These are phyloP conservation scores for Pseudogymnoascus sp. DNA, from an alignment of 2,329 filamentous ascomycete species.

Conservation along the genomic window DNA sequence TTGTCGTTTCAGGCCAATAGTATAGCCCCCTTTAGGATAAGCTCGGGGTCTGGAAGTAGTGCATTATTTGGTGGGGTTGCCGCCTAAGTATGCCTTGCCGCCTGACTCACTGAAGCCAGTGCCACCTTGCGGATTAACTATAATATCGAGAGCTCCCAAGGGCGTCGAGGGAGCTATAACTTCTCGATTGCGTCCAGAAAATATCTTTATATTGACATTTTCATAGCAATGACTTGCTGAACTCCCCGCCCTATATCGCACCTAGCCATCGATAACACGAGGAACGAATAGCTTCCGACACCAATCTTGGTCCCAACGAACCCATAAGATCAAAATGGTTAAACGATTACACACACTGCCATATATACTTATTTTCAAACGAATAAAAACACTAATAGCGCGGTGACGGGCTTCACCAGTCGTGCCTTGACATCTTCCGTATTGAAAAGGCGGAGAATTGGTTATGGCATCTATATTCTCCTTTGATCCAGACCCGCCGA, in stretches of 20 bases:
- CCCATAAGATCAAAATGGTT: constrained; percentile 43
- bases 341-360: constrained; percentile 32
- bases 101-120: constrained; percentile 3
- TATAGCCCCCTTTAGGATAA: not conserved
- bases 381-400: not conserved
- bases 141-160: not conserved
- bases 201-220: not conserved
- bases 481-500: constrained; percentile 78
- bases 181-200: not conserved
- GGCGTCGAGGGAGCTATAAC: not conserved
- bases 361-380: constrained; percentile 4
- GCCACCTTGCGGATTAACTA: constrained; percentile 7
- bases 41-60: constrained; percentile 4
- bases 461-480: constrained; percentile 92
- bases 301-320: constrained; percentile 33
- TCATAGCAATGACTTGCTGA: not conserved
- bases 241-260: not conserved
- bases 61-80: constrained; percentile 8
- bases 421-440: not conserved
- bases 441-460: not conserved
- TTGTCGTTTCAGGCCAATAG: constrained; percentile 1
- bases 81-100: not conserved
- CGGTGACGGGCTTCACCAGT: not conserved
- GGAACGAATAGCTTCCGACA: constrained; percentile 45
- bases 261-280: constrained; percentile 10